Conservation (phyloP, 2,329 filamentous ascomycete species). For the Chlorencoelia australis region DNA sequence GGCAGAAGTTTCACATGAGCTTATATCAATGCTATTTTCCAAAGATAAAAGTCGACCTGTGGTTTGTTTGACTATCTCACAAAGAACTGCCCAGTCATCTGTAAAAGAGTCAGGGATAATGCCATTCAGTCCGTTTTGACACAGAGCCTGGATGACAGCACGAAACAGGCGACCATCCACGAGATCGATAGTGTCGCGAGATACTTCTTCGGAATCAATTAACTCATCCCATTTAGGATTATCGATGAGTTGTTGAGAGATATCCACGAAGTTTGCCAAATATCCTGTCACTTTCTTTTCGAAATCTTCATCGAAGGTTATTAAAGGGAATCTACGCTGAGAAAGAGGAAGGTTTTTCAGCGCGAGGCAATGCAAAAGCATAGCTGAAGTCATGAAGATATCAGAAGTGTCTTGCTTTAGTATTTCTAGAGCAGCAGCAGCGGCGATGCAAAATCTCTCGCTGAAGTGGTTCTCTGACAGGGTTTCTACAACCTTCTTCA, state of each 20-base stretch:
- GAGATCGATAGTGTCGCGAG: conserved; percentile 42
- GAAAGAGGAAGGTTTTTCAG: conserved; percentile 32
- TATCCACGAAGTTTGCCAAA: conserved; percentile 28
- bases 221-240: conserved; percentile 18
- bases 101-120: conserved; percentile 11
- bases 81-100: conserved; percentile 20
- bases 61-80: conserved; percentile 24
- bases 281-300: conserved; percentile 30
- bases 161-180: conserved; percentile 42
- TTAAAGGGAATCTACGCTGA: conserved; percentile 28
- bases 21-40: conserved; percentile 16
- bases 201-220: conserved; percentile 15
- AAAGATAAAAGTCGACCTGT: conserved; percentile 25
- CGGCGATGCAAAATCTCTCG: conserved; percentile 26
- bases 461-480: conserved; percentile 22
- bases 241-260: conserved; percentile 29
- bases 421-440: conserved; percentile 24
- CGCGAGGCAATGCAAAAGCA: conserved; percentile 34
- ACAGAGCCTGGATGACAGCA: conserved; percentile 22
- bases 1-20: conserved; percentile 10
- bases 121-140: conserved; percentile 12
- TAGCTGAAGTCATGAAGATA: conserved; percentile 27
- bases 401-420: conserved; percentile 23
- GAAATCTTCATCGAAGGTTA: conserved; percentile 26
- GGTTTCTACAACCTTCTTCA: conserved; percentile 11